A percentile compares a stretch with the other conserved stretches of the same genome.
phyloP scores from a whole-genome alignment of 139 green algal genomes.

The Tetradesmus obliquus region DNA sequence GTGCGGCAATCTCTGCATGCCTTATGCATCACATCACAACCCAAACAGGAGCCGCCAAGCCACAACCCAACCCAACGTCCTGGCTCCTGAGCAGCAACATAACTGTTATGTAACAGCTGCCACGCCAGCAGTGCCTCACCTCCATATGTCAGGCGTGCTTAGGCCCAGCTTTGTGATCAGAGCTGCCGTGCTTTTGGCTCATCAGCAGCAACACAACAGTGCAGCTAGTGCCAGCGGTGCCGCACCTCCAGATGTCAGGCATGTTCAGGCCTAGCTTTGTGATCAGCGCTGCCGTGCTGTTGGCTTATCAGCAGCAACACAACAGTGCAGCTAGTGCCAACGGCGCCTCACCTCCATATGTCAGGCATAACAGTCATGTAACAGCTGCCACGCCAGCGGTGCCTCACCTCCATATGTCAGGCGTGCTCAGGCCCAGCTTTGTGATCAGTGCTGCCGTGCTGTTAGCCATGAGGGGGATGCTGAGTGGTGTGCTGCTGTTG shows the following conservation, averaged over 20 bases:
- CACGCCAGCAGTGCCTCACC: not conserved
- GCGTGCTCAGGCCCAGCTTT: not conserved
- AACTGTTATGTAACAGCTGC: no score
- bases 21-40: no score
- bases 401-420: conserved; percentile 23
- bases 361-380: no score
- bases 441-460: conserved; percentile 15
- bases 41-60: no score
- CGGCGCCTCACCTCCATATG: no score
- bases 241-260: no score
- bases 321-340: not conserved
- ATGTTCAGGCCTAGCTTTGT: not conserved
- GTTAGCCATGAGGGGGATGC: conserved; percentile 27
- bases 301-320: not conserved
- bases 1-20: not conserved
- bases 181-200: no score
- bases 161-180: not conserved
- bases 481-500: conserved; percentile 1
- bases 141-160: not conserved
- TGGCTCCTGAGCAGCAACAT: no score
- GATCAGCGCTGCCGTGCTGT: no score
- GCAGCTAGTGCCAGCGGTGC: no score
- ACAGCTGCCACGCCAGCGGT: no score
- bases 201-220: not conserved
- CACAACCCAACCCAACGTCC: no score